phyloP scores from a whole-genome alignment of 257 asterid species.

The Hygrophila difformis region DNA sequence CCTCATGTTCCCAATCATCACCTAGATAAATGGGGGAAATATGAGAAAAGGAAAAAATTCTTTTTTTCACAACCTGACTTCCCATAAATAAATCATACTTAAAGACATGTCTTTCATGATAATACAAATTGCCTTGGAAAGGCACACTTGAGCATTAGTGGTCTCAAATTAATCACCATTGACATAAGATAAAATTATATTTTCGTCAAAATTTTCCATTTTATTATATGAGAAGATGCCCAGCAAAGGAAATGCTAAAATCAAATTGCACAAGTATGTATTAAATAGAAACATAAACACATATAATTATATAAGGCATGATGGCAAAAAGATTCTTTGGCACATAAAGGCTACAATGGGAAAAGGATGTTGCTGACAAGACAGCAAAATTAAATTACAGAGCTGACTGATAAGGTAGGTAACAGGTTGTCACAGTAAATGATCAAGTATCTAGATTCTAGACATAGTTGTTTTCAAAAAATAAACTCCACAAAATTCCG shows the following conservation, averaged over 20 bases:
- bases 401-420: too few species aligned
- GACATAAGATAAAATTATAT: not conserved
- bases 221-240: not conserved
- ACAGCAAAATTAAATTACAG: too few species aligned
- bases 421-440: too few species aligned
- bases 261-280: too few species aligned
- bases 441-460: too few species aligned
- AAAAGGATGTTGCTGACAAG: too few species aligned
- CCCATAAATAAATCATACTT: slow-evolving; percentile 2
- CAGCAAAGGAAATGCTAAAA: not conserved
- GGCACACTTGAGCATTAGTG: not conserved
- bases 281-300: not conserved
- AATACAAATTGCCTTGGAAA: not conserved
- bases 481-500: too few species aligned
- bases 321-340: too few species aligned
- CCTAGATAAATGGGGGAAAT: slow-evolving; percentile 30
- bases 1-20: slow-evolving; percentile 99
- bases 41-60: slow-evolving; percentile 5
- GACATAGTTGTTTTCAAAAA: too few species aligned
- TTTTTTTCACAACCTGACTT: not conserved
- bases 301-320: not conserved
- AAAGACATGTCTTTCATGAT: not conserved
- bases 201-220: not conserved
- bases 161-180: not conserved
- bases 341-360: not conserved